Evolutionary conservation across 345 rosid genomes (phyloP), one percentile per base, ranked within the genome.

Genomic region (Linum trigynum): DNA sequence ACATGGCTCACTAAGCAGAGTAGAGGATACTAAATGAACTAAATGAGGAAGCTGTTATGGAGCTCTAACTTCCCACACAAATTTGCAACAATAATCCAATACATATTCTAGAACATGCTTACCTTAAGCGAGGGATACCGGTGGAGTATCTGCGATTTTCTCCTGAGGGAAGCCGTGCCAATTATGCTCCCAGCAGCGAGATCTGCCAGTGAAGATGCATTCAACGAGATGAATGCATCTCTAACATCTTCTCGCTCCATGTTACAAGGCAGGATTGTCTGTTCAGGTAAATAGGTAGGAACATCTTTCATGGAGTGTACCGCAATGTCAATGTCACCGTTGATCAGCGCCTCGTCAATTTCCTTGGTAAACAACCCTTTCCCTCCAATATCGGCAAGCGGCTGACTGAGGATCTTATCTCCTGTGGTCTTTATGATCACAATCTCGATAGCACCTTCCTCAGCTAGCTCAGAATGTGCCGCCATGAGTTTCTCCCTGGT

Each of bases 271-370:
- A 94, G 82, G 66, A 87, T 75, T 1, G 90, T 94, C 69, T 83
- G 88, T 4, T 94, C 95, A 0, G 99, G 99, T 70, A 94, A 71
- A 67, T 90, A 94, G 10, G 99, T 94, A 0, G 99, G 99, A 43
- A 94, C 99, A 70, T 94, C 99, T 76, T 94, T 94, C 99, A 94
- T 94, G 2, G 97, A 94, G 68, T 94, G 99, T 64, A 90, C 99
- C 38, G 99, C 99, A 38, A 94, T 90, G 83, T 94, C 97, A 39
- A 94, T 94, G 43, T 86, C 92, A 61, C 92, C 84, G 55, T 83
- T 85, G 15, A 94, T 71, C 6, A 94, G 79, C 0, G 99, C 97
- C 83, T 94, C 99, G 2, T 94, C 97, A 51, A 94, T 94, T 69
- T 94, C 99, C 73, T 90, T 94, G 1, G 99, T 90, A 77, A 94